phyloP scores from a whole-genome alignment of 441 rosid species.

The Euphorbia schlechtendalii region DNA sequence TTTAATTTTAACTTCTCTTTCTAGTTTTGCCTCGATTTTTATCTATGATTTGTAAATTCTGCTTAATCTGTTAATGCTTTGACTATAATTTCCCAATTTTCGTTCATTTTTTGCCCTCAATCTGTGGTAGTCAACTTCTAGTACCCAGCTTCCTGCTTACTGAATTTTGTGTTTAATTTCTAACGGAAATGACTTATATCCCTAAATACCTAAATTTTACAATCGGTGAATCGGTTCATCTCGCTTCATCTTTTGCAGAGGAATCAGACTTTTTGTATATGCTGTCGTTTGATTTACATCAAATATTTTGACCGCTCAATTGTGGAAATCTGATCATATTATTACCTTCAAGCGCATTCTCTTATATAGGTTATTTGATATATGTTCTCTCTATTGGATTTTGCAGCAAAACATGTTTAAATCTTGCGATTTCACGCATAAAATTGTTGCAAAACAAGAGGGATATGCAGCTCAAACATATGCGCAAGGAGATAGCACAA shows the following conservation, averaged over 20 bases:
- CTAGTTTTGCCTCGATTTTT: too few species aligned
- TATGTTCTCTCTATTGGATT: conserved; percentile 16
- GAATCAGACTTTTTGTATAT: conserved; percentile 1
- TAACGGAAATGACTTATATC: not conserved
- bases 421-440: conserved; percentile 67
- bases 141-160: not conserved
- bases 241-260: not conserved
- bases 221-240: conserved; percentile 15
- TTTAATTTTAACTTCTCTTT: too few species aligned
- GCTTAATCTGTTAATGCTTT: not conserved
- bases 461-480: conserved; percentile 79
- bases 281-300: not conserved
- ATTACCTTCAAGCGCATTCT: not conserved
- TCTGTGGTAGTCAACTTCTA: not conserved
- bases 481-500: conserved; percentile 91
- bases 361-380: not conserved
- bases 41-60: too few species aligned
- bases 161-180: not conserved
- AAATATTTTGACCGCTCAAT: not conserved
- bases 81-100: not conserved
- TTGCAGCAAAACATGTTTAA: conserved; percentile 79
- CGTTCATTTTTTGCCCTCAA: not conserved
- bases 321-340: not conserved
- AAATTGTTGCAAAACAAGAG: conserved; percentile 87
- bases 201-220: not conserved